Conservation (phyloP, 495 filamentous ascomycete species). For the Tirmania nivea region DNA sequence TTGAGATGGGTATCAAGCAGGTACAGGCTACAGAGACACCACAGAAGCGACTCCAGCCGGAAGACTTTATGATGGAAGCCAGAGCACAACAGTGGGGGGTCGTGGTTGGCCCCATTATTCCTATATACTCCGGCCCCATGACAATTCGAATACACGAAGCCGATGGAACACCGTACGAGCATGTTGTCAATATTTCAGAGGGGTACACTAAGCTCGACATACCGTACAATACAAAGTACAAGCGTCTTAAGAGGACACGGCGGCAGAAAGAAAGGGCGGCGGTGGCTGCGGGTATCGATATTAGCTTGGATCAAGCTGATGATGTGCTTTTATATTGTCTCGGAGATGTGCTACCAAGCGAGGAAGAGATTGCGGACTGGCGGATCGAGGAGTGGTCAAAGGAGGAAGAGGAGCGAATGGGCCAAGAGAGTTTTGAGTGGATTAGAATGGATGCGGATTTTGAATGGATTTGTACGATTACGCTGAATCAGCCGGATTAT, state of each 20-base stretch:
- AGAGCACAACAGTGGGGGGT: conserved; percentile 54
- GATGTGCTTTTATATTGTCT: conserved; percentile 79
- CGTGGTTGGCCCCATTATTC: conserved; percentile 35
- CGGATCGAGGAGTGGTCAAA: conserved; percentile 65
- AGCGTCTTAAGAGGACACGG: conserved; percentile 78
- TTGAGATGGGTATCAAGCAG: conserved; percentile 81
- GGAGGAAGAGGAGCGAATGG: conserved; percentile 73
- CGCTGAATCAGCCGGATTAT: conserved; percentile 64
- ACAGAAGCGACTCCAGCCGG: conserved; percentile 12
- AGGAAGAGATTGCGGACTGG: conserved; percentile 69
- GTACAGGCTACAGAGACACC: conserved; percentile 37
- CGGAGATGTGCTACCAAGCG: conserved; percentile 67
- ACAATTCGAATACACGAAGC: conserved; percentile 96
- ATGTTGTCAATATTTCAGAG: conserved; percentile 88
- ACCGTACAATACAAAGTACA: conserved; percentile 98
- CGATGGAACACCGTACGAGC: conserved; percentile 94
- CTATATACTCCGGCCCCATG: conserved; percentile 78
- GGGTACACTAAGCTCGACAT: conserved; percentile 66
- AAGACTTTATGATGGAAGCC: conserved; percentile 59
- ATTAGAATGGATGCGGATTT: conserved; percentile 95
- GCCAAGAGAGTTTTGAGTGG: conserved; percentile 94
- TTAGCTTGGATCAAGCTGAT: conserved; percentile 44
- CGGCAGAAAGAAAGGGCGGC: conserved; percentile 62
- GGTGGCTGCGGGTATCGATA: conserved; percentile 37
- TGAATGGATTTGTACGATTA: conserved; percentile 78